Conservation (phyloP, 176 grass and related monocot species). For the Chloris gayana region DNA sequence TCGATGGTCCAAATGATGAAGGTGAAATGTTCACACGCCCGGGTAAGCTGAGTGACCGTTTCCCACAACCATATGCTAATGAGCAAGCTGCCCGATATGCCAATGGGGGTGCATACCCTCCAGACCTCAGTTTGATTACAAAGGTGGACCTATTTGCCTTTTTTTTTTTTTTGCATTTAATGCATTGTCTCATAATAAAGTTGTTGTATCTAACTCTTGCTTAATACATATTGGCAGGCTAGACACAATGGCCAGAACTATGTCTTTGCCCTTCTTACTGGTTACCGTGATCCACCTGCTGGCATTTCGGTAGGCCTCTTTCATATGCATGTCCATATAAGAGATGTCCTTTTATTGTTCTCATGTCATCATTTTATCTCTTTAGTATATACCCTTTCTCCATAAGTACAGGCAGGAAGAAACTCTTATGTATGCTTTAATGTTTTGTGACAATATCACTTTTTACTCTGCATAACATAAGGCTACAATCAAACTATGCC, state of each 20-base stretch:
- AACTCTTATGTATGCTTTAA: not conserved
- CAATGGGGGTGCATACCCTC: slow-evolving; percentile 77
- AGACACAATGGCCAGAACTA: slow-evolving; percentile 49
- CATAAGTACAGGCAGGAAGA: not conserved
- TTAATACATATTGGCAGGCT: slow-evolving; percentile 35
- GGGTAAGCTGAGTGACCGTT: slow-evolving; percentile 64
- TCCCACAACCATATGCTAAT: slow-evolving; percentile 67
- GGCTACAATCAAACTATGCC: not conserved
- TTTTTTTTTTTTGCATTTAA: not conserved
- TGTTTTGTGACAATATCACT: not conserved
- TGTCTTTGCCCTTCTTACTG: not conserved
- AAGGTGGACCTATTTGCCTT: slow-evolving; percentile 53
- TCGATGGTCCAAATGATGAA: slow-evolving; percentile 74
- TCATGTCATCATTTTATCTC: not conserved
- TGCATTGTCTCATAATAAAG: not conserved
- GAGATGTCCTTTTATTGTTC: not conserved
- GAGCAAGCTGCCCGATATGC: slow-evolving; percentile 70
- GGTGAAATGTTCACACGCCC: slow-evolving; percentile 50
- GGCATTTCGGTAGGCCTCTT: slow-evolving; percentile 64
- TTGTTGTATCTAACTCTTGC: slow-evolving; percentile 20
- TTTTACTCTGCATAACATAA: not conserved
- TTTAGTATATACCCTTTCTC: not conserved
- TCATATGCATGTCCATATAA: not conserved
- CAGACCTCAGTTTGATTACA: slow-evolving; percentile 68
- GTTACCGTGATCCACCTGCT: slow-evolving; percentile 34